Base-by-base conservation (phyloP, 192 early-diverging fungal genomes). In the Umbelopsis isabellina region DNA sequence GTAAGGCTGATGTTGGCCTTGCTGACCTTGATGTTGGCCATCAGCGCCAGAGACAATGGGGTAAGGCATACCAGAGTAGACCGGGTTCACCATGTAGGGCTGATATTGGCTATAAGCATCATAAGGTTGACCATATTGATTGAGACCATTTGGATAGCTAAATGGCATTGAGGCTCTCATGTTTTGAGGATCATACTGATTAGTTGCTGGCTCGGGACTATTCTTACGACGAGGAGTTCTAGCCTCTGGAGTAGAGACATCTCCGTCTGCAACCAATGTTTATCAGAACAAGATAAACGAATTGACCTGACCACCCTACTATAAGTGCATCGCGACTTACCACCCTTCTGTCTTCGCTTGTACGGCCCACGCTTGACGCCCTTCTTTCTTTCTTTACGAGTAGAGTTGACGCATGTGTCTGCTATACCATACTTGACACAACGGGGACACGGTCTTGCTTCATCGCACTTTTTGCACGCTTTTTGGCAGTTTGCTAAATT, bases 381-480 rank as follows among this genome's bases (percentile, higher is more conserved):
- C 65, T 90, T 89, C 72, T 92, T 91, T 20, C 94, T 82, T 25
- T 91, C 89, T 75, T 94, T 95, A 65, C 94, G 85, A 30, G 84
- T 84, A 10, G 93, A 94, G 76, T 94, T 88, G 0, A 86, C 83
- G 71, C 94, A 95, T 3, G 88, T 83, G 23, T 85, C 87, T 0
- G 81, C 81, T 18, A 95, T 74, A 30, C 85, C 84, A 64, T 90
- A 89, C 70, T 90, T 90, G 50, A 91, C 73, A 72, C 96, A 98
- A 7, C 95, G 87, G 72, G 79, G 75, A 72, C 96, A 96, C 2
- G 95, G 96, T 55, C 95, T 76, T n/a, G 75, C 88, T 64, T 90
- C 88, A 70, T 93, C 94, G 76, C 96, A 96, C 77, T 95, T 97
- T 79, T 98, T 98, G 80, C 93, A 95, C 0, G 93, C 89, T 47